Base-by-base conservation (phyloP, 306 rosid genomes). In the Vigna reflexopilosa region DNA sequence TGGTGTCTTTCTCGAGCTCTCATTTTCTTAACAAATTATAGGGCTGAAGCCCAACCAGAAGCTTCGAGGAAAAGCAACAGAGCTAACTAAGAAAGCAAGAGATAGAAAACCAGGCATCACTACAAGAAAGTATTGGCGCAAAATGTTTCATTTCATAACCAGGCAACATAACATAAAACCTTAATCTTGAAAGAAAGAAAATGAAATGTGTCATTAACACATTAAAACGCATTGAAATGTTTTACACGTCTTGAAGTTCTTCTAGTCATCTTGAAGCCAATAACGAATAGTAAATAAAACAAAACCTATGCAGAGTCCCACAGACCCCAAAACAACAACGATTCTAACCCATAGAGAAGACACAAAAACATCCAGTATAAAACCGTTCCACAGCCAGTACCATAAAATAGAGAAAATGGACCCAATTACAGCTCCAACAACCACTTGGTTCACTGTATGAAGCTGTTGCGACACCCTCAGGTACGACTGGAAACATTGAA, bases 361-460 rank as follows among this genome's bases (percentile, higher is more conserved):
- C 22, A 3, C 16, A 78, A 85, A 93, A n/a, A 93, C 97, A 78
- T 84, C 67, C 57, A 51, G 71, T 72, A 95, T 66, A 30, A 84
- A 48, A 75, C 86, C 76, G 58, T 83, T 87, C 98, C 99, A 95
- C 9, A 70, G 81, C 89, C 90, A 89, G 81, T 81, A 85, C 97
- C 97, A 95, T 8, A 83, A 40, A 64, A 85, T 14, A 45, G 86
- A 77, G 85, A 80, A 85, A 62, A 77, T 19, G 62, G 87, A 83
- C 14, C 99, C 99, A 4, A 90, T 28, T 20, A 76, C 54, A 64
- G 93, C 97, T 59, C 99, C 99, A 20, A 88, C 96, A 15, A 80
- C 72, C 82, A 95, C 96, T 83, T 95, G 99, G 86, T 86, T 86
- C 28, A 63, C 51, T 1, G 98, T 89, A 80, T 95, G 98, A 76